A percentile compares a stretch with the other conserved stretches of the same genome.
Conservation (phyloP, 2,329 filamentous ascomycete genomes). For the Aspergillus thermomutatus region DNA sequence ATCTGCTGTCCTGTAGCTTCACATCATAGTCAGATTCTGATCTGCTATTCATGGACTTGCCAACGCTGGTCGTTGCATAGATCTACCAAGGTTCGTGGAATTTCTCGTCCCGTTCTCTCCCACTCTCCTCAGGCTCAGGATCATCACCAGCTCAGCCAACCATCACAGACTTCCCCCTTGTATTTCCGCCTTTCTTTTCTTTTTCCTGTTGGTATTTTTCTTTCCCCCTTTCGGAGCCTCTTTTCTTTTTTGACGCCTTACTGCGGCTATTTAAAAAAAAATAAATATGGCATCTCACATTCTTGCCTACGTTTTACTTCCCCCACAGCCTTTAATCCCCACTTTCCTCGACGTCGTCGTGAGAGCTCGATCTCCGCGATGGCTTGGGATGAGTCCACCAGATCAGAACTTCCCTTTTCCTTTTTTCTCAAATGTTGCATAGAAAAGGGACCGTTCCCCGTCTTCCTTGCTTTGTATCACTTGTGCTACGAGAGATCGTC, state of each 20-base stretch:
- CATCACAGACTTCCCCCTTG: neutral
- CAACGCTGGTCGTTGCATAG: neutral
- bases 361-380: conserved; percentile 4
- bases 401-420: neutral
- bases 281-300: neutral
- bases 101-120: neutral
- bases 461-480: conserved; percentile 8
- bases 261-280: neutral
- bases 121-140: neutral
- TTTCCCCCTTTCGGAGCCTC: neutral
- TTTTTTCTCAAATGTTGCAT: neutral
- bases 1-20: neutral
- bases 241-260: neutral
- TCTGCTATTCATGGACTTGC: neutral
- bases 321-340: conserved; percentile 13
- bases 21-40: neutral
- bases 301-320: conserved; percentile 3
- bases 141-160: neutral
- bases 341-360: conserved; percentile 6
- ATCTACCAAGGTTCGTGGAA: neutral
- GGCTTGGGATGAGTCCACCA: conserved; percentile 4
- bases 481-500: conserved; percentile 8
- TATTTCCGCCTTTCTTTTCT: neutral
- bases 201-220: neutral
- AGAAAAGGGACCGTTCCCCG: conserved; percentile 3